These are phyloP conservation scores for Kurtzmaniella quercitrusa DNA, from an alignment of 1,139 yeast species.

Conservation along the genomic window DNA sequence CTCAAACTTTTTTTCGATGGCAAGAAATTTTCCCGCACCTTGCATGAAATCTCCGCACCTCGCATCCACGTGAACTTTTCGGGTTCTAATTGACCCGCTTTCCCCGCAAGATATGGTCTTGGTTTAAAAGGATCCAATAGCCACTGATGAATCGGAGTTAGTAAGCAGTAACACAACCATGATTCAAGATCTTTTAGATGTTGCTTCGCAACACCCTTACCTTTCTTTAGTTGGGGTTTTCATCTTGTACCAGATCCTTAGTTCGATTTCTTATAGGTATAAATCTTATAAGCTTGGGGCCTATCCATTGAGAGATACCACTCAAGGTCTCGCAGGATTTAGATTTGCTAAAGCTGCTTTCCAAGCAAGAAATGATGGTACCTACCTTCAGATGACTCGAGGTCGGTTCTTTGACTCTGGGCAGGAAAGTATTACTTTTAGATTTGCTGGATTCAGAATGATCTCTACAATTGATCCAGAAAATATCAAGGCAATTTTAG, in stretches of 20 bases:
- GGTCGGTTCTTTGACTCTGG: conserved; percentile 12
- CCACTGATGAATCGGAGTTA: background rate
- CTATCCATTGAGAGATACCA: conserved; percentile 10
- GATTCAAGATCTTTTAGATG: background rate
- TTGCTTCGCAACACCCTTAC: background rate
- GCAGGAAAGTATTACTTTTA: conserved; percentile 16
- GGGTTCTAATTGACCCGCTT: background rate
- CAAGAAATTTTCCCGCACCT: background rate
- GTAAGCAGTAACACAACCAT: background rate
- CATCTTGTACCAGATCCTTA: background rate
- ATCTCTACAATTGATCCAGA: conserved; percentile 33
- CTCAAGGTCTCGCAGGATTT: conserved; percentile 23
- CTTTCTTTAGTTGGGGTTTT: background rate
- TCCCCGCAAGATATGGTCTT: background rate
- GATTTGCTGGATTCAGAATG: conserved; percentile 17
- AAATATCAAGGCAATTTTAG: conserved; percentile 36
- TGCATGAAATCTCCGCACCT: background rate
- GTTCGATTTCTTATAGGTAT: background rate
- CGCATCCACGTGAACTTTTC: background rate
- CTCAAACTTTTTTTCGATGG: too few species aligned
- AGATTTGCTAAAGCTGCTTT: conserved; percentile 13
- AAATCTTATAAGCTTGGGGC: conserved; percentile 17
- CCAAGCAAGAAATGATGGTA: conserved; percentile 19
- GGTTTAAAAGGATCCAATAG: background rate
- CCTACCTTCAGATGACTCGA: conserved; percentile 16